Percentiles rank a stretch among this genome's conserved stretches.
phyloP scores from a whole-genome alignment of 2,329 filamentous ascomycete species.

The Simplicillium sp. region DNA sequence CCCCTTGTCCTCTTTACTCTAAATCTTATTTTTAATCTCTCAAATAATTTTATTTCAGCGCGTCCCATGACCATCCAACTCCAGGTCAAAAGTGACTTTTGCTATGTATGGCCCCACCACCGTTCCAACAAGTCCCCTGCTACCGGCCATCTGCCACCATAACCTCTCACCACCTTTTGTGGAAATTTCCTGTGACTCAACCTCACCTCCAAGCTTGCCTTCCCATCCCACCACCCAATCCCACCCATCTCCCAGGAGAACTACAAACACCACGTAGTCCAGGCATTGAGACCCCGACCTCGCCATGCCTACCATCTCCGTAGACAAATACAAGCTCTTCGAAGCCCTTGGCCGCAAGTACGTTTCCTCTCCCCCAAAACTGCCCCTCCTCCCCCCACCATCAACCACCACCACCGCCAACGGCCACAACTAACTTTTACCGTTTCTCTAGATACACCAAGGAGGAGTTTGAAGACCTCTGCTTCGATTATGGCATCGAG shows the following conservation, averaged over 20 bases:
- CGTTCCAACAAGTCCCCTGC: no score
- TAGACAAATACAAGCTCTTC: conserved; percentile 94
- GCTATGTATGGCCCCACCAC: no score
- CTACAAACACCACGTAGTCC: neutral
- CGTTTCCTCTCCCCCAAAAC: conserved; percentile 10
- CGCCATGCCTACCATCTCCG: conserved; percentile 87
- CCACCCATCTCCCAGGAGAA: conserved; percentile 2
- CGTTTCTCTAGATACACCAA: conserved; percentile 61
- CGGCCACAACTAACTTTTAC: conserved; percentile 11
- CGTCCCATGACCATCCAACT: no score
- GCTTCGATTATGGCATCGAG: conserved; percentile 98
- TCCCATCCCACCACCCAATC: neutral
- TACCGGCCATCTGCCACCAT: no score
- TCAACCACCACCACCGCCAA: conserved; percentile 2
- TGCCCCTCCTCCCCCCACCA: conserved; percentile 10
- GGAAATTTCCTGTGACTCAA: conserved; percentile 34
- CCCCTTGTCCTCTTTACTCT: no score
- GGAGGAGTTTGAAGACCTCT: conserved; percentile 91
- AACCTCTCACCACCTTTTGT: neutral
- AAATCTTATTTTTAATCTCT: no score
- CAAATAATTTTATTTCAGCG: no score
- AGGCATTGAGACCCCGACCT: conserved; percentile 16
- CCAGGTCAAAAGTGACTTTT: no score
- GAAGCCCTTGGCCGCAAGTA: conserved; percentile 84
- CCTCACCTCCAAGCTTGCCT: conserved; percentile 4